Conservation (phyloP, 2,329 filamentous ascomycete genomes). For the Chaetomium sp. region DNA sequence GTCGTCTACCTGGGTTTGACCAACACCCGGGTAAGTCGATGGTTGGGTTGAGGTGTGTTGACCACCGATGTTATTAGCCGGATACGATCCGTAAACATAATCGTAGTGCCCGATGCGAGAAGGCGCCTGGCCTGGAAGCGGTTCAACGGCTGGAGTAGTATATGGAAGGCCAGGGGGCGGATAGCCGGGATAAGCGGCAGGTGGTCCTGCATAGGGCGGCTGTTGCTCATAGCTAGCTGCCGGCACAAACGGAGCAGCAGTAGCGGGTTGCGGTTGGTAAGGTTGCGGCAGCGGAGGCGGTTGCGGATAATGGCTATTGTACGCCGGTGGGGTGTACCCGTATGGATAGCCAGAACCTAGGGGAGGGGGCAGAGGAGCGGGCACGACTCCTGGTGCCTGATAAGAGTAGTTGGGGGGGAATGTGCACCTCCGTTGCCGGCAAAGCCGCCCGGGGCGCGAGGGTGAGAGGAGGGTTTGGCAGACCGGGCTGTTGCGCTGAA, state of each 20-base stretch:
- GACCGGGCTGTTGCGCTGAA: slow-evolving; percentile 64
- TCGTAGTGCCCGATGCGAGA: slow-evolving; percentile 26
- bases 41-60: slow-evolving; percentile 27
- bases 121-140: slow-evolving; percentile 18
- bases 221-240: slow-evolving; percentile 27
- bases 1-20: slow-evolving; percentile 53
- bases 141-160: slow-evolving; percentile 7
- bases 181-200: slow-evolving; percentile 36
- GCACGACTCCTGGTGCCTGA: slow-evolving; percentile 17
- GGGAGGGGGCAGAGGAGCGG: slow-evolving; percentile 21
- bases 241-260: slow-evolving; percentile 20
- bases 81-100: slow-evolving; percentile 36
- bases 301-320: slow-evolving; percentile 38
- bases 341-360: slow-evolving; percentile 32
- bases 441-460: slow-evolving; percentile 20
- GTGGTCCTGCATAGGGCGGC: slow-evolving; percentile 24
- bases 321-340: slow-evolving; percentile 41
- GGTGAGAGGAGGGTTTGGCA: slow-evolving; percentile 35
- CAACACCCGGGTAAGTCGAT: slow-evolving; percentile 43
- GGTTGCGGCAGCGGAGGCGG: slow-evolving; percentile 24
- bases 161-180: slow-evolving; percentile 28
- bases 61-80: slow-evolving; percentile 28
- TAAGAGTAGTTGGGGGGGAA: slow-evolving; percentile 28
- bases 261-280: slow-evolving; percentile 18
- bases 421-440: slow-evolving; percentile 14